These are phyloP conservation scores for Globomyces pollinis-pini DNA, from an alignment of 192 early-diverging fungal species.

Conservation along the genomic window DNA sequence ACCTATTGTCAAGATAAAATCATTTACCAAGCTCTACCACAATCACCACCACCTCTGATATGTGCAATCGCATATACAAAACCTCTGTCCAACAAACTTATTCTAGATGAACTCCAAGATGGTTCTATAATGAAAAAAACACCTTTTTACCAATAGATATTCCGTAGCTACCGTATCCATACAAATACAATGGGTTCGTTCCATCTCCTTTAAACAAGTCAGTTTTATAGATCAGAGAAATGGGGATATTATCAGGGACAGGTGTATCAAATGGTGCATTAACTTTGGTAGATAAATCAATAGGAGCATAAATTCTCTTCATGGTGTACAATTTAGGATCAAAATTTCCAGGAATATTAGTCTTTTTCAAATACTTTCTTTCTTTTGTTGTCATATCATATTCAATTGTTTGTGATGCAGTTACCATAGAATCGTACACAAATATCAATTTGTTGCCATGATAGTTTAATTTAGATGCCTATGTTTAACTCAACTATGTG, in stretches of 20 bases:
- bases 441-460: slow-evolving; percentile 20
- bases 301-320: slow-evolving; percentile 22
- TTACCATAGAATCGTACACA: slow-evolving; percentile 24
- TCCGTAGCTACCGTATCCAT: slow-evolving; percentile 41
- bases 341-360: slow-evolving; percentile 17
- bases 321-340: slow-evolving; percentile 23
- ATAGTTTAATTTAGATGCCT: slow-evolving; percentile 11
- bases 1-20: no score
- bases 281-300: slow-evolving; percentile 16
- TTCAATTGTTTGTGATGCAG: slow-evolving; percentile 21
- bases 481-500: background rate
- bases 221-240: slow-evolving; percentile 34
- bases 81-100: slow-evolving; percentile 35
- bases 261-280: slow-evolving; percentile 36
- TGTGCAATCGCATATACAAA: slow-evolving; percentile 36
- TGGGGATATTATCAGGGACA: slow-evolving; percentile 30
- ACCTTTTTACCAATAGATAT: no score
- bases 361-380: slow-evolving; percentile 22
- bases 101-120: slow-evolving; percentile 11
- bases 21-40: slow-evolving; percentile 30
- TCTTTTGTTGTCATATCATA: slow-evolving; percentile 16
- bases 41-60: slow-evolving; percentile 36
- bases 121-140: no score
- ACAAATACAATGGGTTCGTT: slow-evolving; percentile 26
- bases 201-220: slow-evolving; percentile 29